These are phyloP conservation scores for Tilletia caries DNA, from an alignment of 1,284 basidiomycete genomes.

Conservation along the genomic window DNA sequence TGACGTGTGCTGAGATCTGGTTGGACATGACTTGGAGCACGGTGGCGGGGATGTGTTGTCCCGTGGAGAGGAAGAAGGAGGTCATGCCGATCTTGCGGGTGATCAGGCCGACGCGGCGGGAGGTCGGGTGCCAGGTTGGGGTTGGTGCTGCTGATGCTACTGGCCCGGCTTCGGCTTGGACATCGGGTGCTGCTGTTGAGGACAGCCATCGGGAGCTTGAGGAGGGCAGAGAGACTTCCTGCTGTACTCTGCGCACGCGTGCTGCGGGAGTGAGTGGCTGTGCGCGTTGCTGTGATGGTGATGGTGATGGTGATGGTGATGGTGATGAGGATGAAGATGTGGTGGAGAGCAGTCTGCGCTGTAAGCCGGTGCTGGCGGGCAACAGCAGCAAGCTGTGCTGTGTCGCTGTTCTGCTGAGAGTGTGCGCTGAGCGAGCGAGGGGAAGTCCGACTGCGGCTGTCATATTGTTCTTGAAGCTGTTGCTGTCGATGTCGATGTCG, in stretches of 20 bases:
- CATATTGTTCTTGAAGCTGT: background rate
- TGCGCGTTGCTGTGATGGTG: background rate
- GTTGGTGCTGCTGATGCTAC: background rate
- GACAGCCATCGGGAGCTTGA: background rate
- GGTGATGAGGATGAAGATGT: background rate
- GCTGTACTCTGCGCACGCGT: slow-evolving; percentile 6
- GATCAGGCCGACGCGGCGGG: slow-evolving; percentile 79
- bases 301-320: background rate
- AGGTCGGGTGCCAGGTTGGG: slow-evolving; percentile 72
- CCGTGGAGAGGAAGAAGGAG: slow-evolving; percentile 84
- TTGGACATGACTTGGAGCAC: slow-evolving; percentile 74
- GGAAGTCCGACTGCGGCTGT: background rate
- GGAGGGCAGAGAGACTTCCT: background rate
- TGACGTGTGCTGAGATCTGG: slow-evolving; percentile 37
- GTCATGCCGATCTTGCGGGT: slow-evolving; percentile 96
- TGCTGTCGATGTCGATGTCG: background rate
- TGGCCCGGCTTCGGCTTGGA: background rate
- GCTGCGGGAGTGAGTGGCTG: background rate
- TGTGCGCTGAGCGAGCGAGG: too few relatives aligned
- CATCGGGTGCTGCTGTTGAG: background rate
- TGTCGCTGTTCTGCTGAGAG: background rate
- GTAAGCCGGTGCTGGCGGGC: background rate
- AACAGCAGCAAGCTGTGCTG: too few relatives aligned
- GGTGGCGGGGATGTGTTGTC: slow-evolving; percentile 81
- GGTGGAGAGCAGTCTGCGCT: background rate